Conservation (phyloP, 1,284 basidiomycete species). For the Cronartium quercuum region DNA sequence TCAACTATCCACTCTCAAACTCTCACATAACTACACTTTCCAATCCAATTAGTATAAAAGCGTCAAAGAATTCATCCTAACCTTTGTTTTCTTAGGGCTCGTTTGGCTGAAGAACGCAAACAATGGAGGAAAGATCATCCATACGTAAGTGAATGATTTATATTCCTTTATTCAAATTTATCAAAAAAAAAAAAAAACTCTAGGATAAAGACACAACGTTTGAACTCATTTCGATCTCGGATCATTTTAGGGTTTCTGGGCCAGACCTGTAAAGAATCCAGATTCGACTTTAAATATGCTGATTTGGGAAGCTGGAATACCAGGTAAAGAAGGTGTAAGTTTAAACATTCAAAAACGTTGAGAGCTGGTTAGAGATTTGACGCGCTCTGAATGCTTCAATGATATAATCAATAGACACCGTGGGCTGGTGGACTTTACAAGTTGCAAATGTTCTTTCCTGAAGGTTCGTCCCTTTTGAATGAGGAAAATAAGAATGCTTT, state of each 20-base stretch:
- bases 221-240: not conserved
- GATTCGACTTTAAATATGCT: slow-evolving; percentile 95
- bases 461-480: slow-evolving; percentile 50
- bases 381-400: not conserved
- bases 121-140: slow-evolving; percentile 99
- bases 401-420: slow-evolving; percentile 62
- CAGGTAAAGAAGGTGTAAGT: slow-evolving; percentile 51
- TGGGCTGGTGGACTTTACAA: slow-evolving; percentile 97
- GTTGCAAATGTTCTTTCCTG: slow-evolving; percentile 85
- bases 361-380: not conserved
- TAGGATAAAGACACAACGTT: not conserved
- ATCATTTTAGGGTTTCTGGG: slow-evolving; percentile 77
- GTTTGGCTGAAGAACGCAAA: slow-evolving; percentile 92
- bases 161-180: not conserved
- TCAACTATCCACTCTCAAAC: too few species aligned
- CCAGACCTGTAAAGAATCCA: slow-evolving; percentile 75
- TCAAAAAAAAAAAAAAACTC: not conserved
- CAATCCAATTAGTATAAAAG: too few species aligned
- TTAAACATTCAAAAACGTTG: not conserved
- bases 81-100: slow-evolving; percentile 6
- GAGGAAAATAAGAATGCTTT: too few species aligned
- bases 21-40: too few species aligned
- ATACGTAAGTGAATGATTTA: slow-evolving; percentile 64
- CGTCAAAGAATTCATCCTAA: too few species aligned
- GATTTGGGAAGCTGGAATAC: slow-evolving; percentile 85